phyloP scores from a whole-genome alignment of 306 rosid genomes.

The Acacia confusa region DNA sequence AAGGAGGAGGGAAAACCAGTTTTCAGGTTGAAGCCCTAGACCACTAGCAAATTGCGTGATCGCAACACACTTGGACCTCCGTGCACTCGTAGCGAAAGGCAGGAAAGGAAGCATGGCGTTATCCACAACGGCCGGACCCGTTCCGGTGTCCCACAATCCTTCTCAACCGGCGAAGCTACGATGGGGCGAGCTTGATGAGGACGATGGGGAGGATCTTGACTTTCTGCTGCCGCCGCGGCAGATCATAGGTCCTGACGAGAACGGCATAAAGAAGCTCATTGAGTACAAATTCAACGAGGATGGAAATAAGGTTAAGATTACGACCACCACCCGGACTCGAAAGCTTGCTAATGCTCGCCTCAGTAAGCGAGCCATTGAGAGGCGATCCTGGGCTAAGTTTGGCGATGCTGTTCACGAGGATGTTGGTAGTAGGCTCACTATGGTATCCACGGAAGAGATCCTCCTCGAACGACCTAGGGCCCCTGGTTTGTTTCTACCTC shows the following conservation, averaged over 20 bases:
- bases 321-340: constrained; percentile 71
- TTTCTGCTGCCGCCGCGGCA: constrained; percentile 78
- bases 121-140: neutral
- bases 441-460: constrained; percentile 96
- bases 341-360: constrained; percentile 50
- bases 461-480: constrained; percentile 86
- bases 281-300: constrained; percentile 85
- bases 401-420: constrained; percentile 90
- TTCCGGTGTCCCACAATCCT: neutral
- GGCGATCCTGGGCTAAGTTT: constrained; percentile 81
- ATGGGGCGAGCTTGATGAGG: constrained; percentile 68
- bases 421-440: constrained; percentile 77
- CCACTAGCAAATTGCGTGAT: neutral
- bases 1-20: no score
- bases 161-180: constrained; percentile 36
- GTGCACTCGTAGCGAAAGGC: neutral
- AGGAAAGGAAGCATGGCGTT: neutral
- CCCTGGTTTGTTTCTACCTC: constrained; percentile 49
- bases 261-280: constrained; percentile 71
- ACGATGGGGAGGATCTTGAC: constrained; percentile 86
- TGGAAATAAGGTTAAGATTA: constrained; percentile 76
- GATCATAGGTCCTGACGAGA: constrained; percentile 82
- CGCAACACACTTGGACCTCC: neutral
- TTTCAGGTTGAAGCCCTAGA: neutral
- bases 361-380: constrained; percentile 43